Evolutionary conservation across 192 early-diverging fungal species (phyloP), one percentile per base, ranked within the genome.

Genomic region (Coemansia sp.): DNA sequence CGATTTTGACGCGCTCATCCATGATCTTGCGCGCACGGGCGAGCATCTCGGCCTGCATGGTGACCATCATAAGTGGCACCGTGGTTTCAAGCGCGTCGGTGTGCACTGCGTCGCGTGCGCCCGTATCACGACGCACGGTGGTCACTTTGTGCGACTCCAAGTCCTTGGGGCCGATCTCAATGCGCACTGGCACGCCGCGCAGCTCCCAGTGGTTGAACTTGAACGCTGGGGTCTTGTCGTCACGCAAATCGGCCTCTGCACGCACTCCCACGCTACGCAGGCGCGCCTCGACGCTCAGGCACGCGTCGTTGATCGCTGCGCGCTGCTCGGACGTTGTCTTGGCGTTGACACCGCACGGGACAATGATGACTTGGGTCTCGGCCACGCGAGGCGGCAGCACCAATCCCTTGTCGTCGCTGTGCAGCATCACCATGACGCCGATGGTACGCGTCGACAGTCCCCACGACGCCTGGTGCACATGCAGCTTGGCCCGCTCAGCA

Each of bases 171-270:
- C 97, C 97, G 35, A 99, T 84, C 85, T 99, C 97, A 48, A 99
- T 79, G 57, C 97, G 93, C 63, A 99, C 62, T 31, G 97, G 97
- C 67, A 96, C 94, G 80, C 97, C 97, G 77, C 94, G 84, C 52
- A 97, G 73, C 75, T 99, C 96, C 97, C 97, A 99, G 85, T 98
- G 95, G 86, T 93, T 97, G 90, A 93, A 99, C 84, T 99, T 99
- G 87, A 89, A 94, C 12, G 94, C 96, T 58, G 95, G 91, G 26
- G 92, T 91, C 87, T 94, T 91, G 70, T 86, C 89, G 21, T 92
- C 87, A 50, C 95, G 84, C 50, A 85, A 55, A 70, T 97, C 95
- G 7, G 87, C 71, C 68, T 93, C 90, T 62, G 86, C 90, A 17
- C 91, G 86, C 29, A 97, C 80, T 53, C 93, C 93, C 31, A 72